Evolutionary conservation across 371 early-diverging fungal genomes (phyloP), one percentile per base, ranked within the genome.

Genomic region (Rhizopus delemar): DNA sequence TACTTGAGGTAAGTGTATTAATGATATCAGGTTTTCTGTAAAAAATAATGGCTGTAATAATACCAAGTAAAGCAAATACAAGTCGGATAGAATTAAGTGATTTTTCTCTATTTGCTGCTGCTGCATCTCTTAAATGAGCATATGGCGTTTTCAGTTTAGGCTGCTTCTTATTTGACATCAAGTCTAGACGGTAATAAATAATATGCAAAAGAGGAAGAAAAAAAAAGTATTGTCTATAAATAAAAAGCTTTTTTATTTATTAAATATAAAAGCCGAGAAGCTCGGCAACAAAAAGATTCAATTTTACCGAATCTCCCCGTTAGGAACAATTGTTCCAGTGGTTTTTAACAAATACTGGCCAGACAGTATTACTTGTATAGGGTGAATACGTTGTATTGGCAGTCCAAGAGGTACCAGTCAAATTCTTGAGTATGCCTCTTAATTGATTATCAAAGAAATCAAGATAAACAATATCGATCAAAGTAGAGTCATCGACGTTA

Each of bases 401-500:
- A 12, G 52, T 50, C 66, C 66, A 66, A 5, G 49, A 33, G 7
- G 57, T 52, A 8, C 50, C 53, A 28, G 66, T 57, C 7, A 61
- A 32, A 4, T 35, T 29, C 2, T 29, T 36, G 8, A 66, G 45
- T 7, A 53, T 6, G 3, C 31, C 11, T 46, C 33, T 53, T 13
- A 66, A n/a, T 15, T 57, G 53, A 13, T n/a, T 32, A 35, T 65
- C 65, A 54, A 78, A 71, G 59, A 60, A 78, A 29, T 67, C 63
- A 41, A 71, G 43, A 63, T 71, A 71, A 39, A 70, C 61, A 22
- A 77, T 38, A 59, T 74, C 75, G 3, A 73, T 65, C 46, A 61
- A 16, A 9, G 53, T 65, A 4, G 36, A 36, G 48, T 61, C 63
- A 11, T 50, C 53, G 29, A 63, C 49, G 22, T 62, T 62, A 6